Base-by-base conservation (phyloP, 2,329 filamentous ascomycete genomes). In the Drechslerella stenobrocha region DNA sequence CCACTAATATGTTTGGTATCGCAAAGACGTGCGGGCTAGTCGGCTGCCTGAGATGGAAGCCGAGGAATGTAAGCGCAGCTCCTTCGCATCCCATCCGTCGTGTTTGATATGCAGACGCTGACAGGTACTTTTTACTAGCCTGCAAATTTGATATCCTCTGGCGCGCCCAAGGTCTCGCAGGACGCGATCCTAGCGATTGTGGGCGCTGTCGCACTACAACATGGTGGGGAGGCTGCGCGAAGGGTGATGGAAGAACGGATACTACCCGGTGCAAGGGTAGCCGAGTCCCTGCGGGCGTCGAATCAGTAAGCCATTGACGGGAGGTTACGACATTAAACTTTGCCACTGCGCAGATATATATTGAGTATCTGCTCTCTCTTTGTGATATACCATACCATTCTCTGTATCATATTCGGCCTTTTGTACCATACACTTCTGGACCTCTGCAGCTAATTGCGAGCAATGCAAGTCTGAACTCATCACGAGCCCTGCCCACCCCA, bases 141-240 rank as follows among this genome's bases (percentile, higher is more conserved):
- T 20, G 79, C 86, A 69, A 86, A 90, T 72, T 80, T 95, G 55
- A 76, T 82, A 52, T 78, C 79, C 15, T 96, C 90, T 0, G 93
- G 93, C 71, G 77, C 87, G 24, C 83, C 89, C 23, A 80, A 86
- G 2, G 86, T 97, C 22, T 79, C 95, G 57, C 83, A 87, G 48
- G 86, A 90, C 69, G 84, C 89, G 2, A 74, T 98, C 57, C 89
- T 90, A 75, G 89, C 91, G 45, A 87, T 98, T 57, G 79, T 97
- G 44, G 93, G 93, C 20, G 93, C 93, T 8, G 77, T 98, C 53
- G 86, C 90, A n/a, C 79, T 98, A 74, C 90, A 96, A 76, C 85
- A 88, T 72, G 93, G 93, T 46, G 88, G 87, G 34, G 85, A 86
- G 44, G 83, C 88, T 57, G 90, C 92, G 61, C 87, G 85, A 70